phyloP scores from a whole-genome alignment of 257 asterid genomes.

The Penstemon barbatus region DNA sequence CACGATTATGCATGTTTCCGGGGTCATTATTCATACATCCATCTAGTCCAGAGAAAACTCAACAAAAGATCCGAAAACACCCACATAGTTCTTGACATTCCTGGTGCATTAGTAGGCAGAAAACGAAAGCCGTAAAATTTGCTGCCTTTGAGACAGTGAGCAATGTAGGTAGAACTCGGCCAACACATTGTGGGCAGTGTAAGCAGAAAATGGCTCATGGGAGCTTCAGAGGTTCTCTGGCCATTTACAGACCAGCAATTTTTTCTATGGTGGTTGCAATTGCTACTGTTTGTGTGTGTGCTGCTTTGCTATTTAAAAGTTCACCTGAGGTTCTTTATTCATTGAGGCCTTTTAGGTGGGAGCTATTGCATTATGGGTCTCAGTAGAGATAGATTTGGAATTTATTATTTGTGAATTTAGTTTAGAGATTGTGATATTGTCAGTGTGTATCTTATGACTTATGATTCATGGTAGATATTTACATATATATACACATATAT shows the following conservation, averaged over 20 bases:
- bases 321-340: slow-evolving; percentile 41
- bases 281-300: slow-evolving; percentile 55
- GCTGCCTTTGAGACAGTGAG: slow-evolving; percentile 15
- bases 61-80: slow-evolving; percentile 32
- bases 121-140: slow-evolving; percentile 31
- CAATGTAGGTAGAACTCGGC: not conserved
- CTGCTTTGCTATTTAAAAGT: slow-evolving; percentile 53
- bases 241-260: slow-evolving; percentile 48
- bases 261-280: slow-evolving; percentile 49
- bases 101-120: slow-evolving; percentile 29
- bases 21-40: slow-evolving; percentile 64
- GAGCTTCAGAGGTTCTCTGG: slow-evolving; percentile 27
- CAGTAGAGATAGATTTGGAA: slow-evolving; percentile 24
- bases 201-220: slow-evolving; percentile 32
- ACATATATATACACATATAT: no score
- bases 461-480: no score
- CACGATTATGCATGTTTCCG: slow-evolving; percentile 69
- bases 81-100: slow-evolving; percentile 56
- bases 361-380: slow-evolving; percentile 41
- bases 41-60: slow-evolving; percentile 61
- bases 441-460: slow-evolving; percentile 4
- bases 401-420: no score
- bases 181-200: slow-evolving; percentile 30
- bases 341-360: slow-evolving; percentile 50
- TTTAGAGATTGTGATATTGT: not conserved